A percentile compares a stretch with the other conserved stretches of the same genome.
Evolutionary conservation across 331 rosid genomes (phyloP).

Genomic region (Ulmus americana): DNA sequence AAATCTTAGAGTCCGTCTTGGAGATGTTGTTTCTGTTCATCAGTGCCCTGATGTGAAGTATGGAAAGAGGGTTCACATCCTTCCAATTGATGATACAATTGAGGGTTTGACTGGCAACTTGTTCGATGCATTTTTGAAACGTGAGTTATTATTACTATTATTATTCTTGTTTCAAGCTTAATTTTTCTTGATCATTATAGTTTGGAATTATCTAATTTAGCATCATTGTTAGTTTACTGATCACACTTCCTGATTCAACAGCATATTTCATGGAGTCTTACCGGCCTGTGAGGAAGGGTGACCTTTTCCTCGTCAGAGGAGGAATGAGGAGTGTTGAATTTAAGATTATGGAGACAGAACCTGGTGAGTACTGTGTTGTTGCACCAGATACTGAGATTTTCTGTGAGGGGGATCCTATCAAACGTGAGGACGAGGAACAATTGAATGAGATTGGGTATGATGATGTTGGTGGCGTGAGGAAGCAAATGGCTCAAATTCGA

Average conservation of each 20-base stretch:
- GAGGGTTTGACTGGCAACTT: slow-evolving; percentile 52
- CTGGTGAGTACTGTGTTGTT: slow-evolving; percentile 53
- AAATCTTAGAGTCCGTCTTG: slow-evolving; percentile 47
- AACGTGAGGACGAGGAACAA: slow-evolving; percentile 49
- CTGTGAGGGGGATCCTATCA: slow-evolving; percentile 58
- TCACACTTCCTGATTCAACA: slow-evolving; percentile 3
- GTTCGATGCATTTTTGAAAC: slow-evolving; percentile 56
- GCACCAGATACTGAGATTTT: slow-evolving; percentile 55
- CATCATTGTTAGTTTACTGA: not conserved
- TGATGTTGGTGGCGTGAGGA: slow-evolving; percentile 92
- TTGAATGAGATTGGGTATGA: slow-evolving; percentile 52
- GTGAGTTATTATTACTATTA: slow-evolving; percentile 27
- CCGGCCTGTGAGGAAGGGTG: slow-evolving; percentile 55
- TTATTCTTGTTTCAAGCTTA: not conserved
- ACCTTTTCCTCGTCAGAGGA: slow-evolving; percentile 51
- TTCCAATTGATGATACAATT: slow-evolving; percentile 54
- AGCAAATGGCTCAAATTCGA: slow-evolving; percentile 95
- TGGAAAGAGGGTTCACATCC: slow-evolving; percentile 49
- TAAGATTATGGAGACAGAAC: slow-evolving; percentile 51
- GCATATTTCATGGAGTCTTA: slow-evolving; percentile 48
- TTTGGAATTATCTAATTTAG: not conserved
- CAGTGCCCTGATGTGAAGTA: slow-evolving; percentile 50
- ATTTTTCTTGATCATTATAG: too few relatives aligned
- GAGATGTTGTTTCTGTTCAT: slow-evolving; percentile 47
- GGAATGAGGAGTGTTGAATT: slow-evolving; percentile 59